Base-by-base conservation (phyloP, 2,329 filamentous ascomycete species). In the Calonectria hongkongensis region DNA sequence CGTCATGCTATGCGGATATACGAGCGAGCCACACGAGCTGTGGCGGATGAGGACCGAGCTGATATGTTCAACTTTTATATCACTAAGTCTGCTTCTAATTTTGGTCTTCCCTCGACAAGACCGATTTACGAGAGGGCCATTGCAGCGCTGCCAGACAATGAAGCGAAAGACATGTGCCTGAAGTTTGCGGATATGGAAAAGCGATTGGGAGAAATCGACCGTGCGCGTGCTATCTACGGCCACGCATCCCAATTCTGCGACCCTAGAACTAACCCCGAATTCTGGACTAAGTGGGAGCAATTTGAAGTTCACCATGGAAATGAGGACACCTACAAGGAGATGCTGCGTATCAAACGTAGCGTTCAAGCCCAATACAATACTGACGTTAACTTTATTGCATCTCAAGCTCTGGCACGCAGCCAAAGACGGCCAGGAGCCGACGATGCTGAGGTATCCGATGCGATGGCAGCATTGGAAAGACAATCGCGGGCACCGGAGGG, bases 1-100 rank as follows among this genome's bases (percentile, higher is more conserved):
- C 91, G 97, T 63, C 96, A 98, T 82, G 97, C 97, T 2, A 99
- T 99, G 97, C 94, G 97, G 72, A 99, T 99, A 78, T 99, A 99
- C 85, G 97, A 99, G 86, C 94, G 97, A 71, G 97, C 97, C 9
- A 99, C 97, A 6, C 92, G 97, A 39, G 96, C 96, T 15, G 97
- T 99, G 4, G 93, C 95, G 16, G 97, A 99, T 80, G 96, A 98
- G 81, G 96, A 99, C 83, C 91, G 95, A 66, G 93, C 96, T 73
- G 95, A 98, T 80, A 98, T 99, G 96, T 99, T 98, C 87, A 97
- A 98, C 84, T 98, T 98, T 83, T 99, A 99, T 87, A 98, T 99
- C 82, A 98, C 96, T 71, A 98, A 99, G 84, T 98, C 96, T 0
- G 97, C 97, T 1, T 98, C 95, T 25, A 99, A 99, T 85, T 99